Base-by-base conservation (phyloP, 345 rosid genomes). In the Ricinus communis region DNA sequence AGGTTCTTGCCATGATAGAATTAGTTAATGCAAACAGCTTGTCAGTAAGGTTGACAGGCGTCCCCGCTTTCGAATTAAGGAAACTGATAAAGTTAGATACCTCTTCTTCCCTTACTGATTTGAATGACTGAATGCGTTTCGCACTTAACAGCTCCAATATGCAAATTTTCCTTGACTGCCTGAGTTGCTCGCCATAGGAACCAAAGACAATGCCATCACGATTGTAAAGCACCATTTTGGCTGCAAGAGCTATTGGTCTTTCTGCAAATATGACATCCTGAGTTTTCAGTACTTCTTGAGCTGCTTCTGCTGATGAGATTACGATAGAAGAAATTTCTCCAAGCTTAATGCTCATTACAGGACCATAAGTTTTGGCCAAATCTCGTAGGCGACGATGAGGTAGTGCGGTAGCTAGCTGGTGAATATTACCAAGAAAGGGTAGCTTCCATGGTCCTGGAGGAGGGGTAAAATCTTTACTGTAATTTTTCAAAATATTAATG, bases 91-190 rank as follows among this genome's bases (percentile, higher is more conserved):
- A 24, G 1, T 12, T n/a, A 18, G 0, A 2, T 10, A 22, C 58
- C 58, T 53, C 58, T 12, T 53, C 58, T 53, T 60, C 64, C 45
- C 64, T 60, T 7, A 60, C 19, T 31, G 43, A 31, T 60, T 22
- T 60, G 64, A 60, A 60, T 16, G 64, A 60, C 31, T 36, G 12
- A 18, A 60, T 43, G 0, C 64, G 45, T 31, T 60, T 31, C 41
- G 64, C 45, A 36, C 22, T 60, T 16, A 60, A 19, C 3, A 60
- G 64, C 45, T 60, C 45, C 27, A 31, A 36, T 18, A 43, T 31
- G 45, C 45, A 60, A 18, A 60, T 13, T 8, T 60, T 60, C 22
- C 64, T 21, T 24, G 36, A 4, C 11, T 60, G 64, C 21, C 64
- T 60, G 43, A 43, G 31, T 2, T 60, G 36, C 10, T 31, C 45